Base-by-base conservation (phyloP, 1,139 yeast genomes). In the Arxiozyma heterogenica region DNA sequence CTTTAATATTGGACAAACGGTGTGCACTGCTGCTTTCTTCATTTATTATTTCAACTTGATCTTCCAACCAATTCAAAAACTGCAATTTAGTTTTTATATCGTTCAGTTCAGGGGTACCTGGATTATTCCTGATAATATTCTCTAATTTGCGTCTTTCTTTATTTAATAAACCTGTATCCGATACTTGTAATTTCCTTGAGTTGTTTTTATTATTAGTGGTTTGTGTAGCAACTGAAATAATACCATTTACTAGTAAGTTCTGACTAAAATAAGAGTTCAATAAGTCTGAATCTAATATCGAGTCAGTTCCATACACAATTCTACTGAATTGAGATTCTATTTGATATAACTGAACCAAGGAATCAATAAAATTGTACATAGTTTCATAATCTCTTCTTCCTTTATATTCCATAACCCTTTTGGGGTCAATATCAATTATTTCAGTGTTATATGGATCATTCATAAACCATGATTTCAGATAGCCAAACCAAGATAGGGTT, bases 371-470 rank as follows among this genome's bases (percentile, higher is more conserved):
- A 17, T 57, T 55, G 9, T 50, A 54, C 42, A 65, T 44, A n/a
- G 58, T 47, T 9, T 61, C 58, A 3, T 57, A 30, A 47, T 62
- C 61, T 48, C 71, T 57, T 12, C 56, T 58, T 1, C 71, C 71
- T 25, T 54, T 51, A 47, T 61, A 67, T 44, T 60, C 58, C 5
- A 60, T 59, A 18, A 64, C 56, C 44, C 69, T 59, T 6, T 54
- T 55, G 15, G 42, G 27, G 12, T 22, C 43, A 11, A 46, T 20
- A 38, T 34, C 42, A 17, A 46, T 34, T 20, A 46, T 15, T 21
- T 46, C 8, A 22, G 39, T 34, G 6, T 34, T 34, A 12, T 46
- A 41, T 15, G 22, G 22, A 34, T 46, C 42, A 17, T 15, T 25
- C n/a, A 12, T 21, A 34, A 46, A 46, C 49, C 49, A 46, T 15